Conservation (phyloP, 768 basidiomycete genomes). For the Rubroboletus satanas region DNA sequence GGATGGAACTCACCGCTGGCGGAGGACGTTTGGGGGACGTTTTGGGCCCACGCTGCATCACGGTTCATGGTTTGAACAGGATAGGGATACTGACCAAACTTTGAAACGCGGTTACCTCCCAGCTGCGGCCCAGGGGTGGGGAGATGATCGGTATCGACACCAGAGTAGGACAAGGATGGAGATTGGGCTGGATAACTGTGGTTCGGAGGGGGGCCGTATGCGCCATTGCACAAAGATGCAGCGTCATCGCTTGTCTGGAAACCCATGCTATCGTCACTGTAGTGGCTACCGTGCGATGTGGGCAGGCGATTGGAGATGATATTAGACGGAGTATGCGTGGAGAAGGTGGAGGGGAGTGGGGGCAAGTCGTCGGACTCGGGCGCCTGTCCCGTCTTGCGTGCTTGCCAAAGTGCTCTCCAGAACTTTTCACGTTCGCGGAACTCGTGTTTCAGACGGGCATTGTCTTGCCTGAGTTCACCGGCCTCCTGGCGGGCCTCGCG, state of each 20-base stretch:
- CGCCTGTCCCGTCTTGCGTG: conserved; percentile 53
- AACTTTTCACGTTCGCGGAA: conserved; percentile 69
- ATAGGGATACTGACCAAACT: conserved; percentile 52
- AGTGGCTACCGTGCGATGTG: conserved; percentile 36
- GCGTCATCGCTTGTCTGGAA: conserved; percentile 51
- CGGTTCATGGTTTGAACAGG: conserved; percentile 34
- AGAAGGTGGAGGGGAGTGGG: conserved; percentile 44
- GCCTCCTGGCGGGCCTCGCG: conserved; percentile 61
- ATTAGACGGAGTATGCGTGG: conserved; percentile 32
- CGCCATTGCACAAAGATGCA: conserved; percentile 39
- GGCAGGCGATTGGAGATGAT: conserved; percentile 35
- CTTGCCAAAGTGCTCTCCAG: conserved; percentile 66
- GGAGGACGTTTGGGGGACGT: conserved; percentile 29
- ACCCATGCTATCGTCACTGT: conserved; percentile 40
- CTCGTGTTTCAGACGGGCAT: conserved; percentile 58
- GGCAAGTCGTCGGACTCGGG: conserved; percentile 52
- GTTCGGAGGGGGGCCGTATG: conserved; percentile 41
- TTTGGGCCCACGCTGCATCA: conserved; percentile 29
- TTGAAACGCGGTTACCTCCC: conserved; percentile 41
- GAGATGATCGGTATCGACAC: conserved; percentile 32
- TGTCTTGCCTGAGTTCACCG: conserved; percentile 62
- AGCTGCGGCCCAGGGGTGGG: conserved; percentile 29
- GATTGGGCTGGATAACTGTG: conserved; percentile 45
- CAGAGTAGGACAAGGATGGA: conserved; percentile 40
- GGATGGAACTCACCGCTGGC: conserved; percentile 29